Evolutionary conservation across 805 yeast genomes (phyloP), one percentile per base, ranked within the genome.

Genomic region (Yarrowia bubula): DNA sequence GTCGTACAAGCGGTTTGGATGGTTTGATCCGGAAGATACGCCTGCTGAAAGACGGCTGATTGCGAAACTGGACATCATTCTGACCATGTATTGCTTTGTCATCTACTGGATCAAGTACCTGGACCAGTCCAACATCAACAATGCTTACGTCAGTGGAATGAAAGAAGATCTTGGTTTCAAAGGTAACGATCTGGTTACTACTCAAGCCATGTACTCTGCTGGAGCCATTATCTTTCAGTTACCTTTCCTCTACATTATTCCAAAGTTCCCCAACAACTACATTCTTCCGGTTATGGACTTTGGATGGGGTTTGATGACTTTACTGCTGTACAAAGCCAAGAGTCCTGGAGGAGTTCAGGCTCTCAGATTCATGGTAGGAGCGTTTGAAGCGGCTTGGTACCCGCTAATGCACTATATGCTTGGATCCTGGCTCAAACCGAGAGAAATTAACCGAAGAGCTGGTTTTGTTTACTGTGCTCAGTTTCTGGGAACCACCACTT

Each of bases 401-500:
- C 74, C 76, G 11, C 73, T 71, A 8, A 69, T 71, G 38, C 68
- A 69, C 28, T 70, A 66, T 39, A 65, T 74, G 39, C 63, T 75
- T 18, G 73, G 73, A 2, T 67, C 69, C 22, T 75, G 75, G 74
- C 74, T 74, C 44, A 71, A 71, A 10, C 70, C 70, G 5, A 58
- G 67, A 11, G 76, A 73, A 60, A 66, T 73, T 22, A 69, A 71
- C 28, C 69, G 68, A 35, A 67, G 76, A n/a, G 61, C 71, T 33
- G 71, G 61, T 80, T 82, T 67, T 75, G 86, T 55, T 3, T 55
- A 28, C 38, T 41, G 47, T 28, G 61, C 61, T 8, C 47, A 41
- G n/a, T 39, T 81, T 69, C 75, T 87, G 39, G 92, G 89, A 35
- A 76, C 81, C 31, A 76, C 86, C 65, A 84, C 89, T 13, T 80